Conservation (phyloP, 192 early-diverging fungal species). For the Coemansia asiatica region DNA sequence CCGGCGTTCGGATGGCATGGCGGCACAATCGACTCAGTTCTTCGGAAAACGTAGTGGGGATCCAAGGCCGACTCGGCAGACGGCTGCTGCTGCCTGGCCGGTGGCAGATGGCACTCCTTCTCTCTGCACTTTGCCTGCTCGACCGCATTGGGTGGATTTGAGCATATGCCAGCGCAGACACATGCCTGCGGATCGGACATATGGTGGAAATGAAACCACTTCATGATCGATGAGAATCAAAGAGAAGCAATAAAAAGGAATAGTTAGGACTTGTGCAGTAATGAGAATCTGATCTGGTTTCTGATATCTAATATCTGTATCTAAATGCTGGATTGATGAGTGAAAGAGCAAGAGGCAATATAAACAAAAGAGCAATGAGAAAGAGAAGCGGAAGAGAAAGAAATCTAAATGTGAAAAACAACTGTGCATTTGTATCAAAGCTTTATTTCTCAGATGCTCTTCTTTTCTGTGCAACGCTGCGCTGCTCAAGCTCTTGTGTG, state of each 20-base stretch:
- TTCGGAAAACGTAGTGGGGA: slow-evolving; percentile 4
- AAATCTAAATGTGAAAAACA: no score
- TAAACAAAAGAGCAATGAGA: no score
- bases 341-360: no score
- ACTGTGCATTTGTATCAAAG: no score
- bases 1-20: slow-evolving; percentile 26
- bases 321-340: no score
- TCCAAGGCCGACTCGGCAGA: neutral
- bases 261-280: no score
- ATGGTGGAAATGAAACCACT: slow-evolving; percentile 19
- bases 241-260: neutral
- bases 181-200: slow-evolving; percentile 32
- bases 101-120: neutral
- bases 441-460: no score
- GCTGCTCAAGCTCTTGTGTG: no score
- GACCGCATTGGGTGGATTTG: slow-evolving; percentile 15
- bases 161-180: slow-evolving; percentile 20
- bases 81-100: neutral
- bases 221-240: neutral
- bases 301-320: no score
- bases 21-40: slow-evolving; percentile 7
- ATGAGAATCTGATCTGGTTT: no score
- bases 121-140: slow-evolving; percentile 18
- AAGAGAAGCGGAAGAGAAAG: no score
- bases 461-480: no score